Evolutionary conservation across 768 basidiomycete species (phyloP).

Genomic region (Boletus barrowsii): DNA sequence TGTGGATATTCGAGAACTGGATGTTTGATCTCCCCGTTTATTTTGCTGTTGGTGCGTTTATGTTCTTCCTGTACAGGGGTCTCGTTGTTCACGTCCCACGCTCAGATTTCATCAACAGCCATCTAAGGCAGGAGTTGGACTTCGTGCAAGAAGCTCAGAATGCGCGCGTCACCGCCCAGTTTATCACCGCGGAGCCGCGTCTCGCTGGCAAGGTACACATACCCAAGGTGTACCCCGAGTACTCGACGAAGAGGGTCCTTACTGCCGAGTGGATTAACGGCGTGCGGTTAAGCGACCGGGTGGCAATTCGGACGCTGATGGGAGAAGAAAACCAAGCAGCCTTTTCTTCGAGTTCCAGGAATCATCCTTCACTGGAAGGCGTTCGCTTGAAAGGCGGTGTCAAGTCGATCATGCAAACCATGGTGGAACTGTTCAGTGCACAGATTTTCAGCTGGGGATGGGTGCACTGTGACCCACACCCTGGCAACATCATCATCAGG

Average conservation of each 20-base stretch:
- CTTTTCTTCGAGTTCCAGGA: not conserved
- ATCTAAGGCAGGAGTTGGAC: conserved; percentile 80
- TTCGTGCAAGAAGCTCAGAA: conserved; percentile 80
- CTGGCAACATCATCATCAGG: conserved; percentile 76
- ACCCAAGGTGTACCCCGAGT: conserved; percentile 68
- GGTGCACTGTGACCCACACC: conserved; percentile 78
- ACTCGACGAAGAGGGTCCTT: conserved; percentile 75
- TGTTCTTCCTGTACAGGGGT: not conserved
- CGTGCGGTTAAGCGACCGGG: conserved; percentile 65
- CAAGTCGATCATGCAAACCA: conserved; percentile 72
- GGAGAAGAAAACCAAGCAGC: conserved; percentile 38
- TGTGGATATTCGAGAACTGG: conserved; percentile 78
- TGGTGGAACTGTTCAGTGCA: conserved; percentile 83
- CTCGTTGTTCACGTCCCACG: not conserved
- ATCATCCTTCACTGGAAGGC: conserved; percentile 12
- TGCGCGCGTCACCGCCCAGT: conserved; percentile 63
- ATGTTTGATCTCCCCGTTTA: conserved; percentile 85
- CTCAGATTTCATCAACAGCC: conserved; percentile 74
- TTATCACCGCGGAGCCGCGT: conserved; percentile 67
- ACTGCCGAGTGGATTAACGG: conserved; percentile 86
- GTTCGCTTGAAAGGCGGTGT: conserved; percentile 56
- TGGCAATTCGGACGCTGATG: conserved; percentile 55
- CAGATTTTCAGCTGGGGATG: conserved; percentile 93
- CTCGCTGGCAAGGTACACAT: conserved; percentile 73
- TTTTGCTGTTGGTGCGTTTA: conserved; percentile 64